phyloP scores from a whole-genome alignment of 2,329 filamentous ascomycete genomes.

The Fusarium cicatricum region DNA sequence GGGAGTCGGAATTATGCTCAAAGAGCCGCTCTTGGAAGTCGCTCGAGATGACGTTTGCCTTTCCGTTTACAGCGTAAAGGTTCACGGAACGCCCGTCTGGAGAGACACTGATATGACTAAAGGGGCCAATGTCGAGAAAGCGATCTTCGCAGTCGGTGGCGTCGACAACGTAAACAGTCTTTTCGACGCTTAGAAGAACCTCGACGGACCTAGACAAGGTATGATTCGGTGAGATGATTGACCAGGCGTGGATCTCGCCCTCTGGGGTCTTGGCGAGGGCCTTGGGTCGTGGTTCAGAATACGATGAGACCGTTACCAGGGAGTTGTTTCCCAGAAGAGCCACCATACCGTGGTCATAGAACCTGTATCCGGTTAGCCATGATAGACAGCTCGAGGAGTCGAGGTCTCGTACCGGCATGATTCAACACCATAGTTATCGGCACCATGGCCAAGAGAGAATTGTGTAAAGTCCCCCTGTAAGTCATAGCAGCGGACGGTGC shows the following conservation, averaged over 20 bases:
- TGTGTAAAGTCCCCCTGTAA: conserved; percentile 95
- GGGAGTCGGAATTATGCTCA: conserved; percentile 88
- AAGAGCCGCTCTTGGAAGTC: conserved; percentile 94
- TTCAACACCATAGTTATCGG: conserved; percentile 86
- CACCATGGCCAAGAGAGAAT: conserved; percentile 88
- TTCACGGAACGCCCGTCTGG: conserved; percentile 90
- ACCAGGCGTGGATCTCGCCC: conserved; percentile 86
- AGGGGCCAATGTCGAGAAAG: conserved; percentile 89
- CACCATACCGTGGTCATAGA: conserved; percentile 93
- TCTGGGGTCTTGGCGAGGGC: conserved; percentile 79
- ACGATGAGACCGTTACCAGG: conserved; percentile 85
- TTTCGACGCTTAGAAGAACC: conserved; percentile 83
- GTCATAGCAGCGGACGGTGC: conserved; percentile 89
- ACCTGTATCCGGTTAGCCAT: conserved; percentile 52
- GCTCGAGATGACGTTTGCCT: conserved; percentile 90
- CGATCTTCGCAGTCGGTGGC: conserved; percentile 90
- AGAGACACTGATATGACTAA: conserved; percentile 88
- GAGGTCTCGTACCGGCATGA: conserved; percentile 70
- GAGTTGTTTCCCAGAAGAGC: conserved; percentile 89
- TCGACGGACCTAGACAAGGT: conserved; percentile 94
- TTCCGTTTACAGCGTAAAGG: conserved; percentile 85
- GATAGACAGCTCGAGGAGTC: neutral
- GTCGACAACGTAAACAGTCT: conserved; percentile 88
- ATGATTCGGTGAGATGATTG: conserved; percentile 84
- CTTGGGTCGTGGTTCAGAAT: conserved; percentile 89